Base-by-base conservation (phyloP, 176 grass and related monocot genomes). In the Saccharum spontaneum region DNA sequence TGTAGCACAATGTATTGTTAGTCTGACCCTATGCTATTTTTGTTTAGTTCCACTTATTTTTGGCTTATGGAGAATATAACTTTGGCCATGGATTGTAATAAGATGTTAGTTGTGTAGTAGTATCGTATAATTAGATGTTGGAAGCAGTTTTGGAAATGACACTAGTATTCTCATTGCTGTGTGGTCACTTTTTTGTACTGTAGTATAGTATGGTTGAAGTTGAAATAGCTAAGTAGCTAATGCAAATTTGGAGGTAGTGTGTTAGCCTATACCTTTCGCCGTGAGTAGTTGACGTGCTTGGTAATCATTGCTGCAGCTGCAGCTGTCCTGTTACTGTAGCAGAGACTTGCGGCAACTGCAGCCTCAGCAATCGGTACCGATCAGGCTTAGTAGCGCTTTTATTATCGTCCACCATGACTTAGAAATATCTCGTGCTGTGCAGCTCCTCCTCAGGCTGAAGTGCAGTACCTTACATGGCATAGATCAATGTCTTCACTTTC, bases 401-500 rank as follows among this genome's bases (percentile, higher is more conserved):
- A 67, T 67, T 90, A 82, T 64, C 3, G 22, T 14, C 26, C 26
- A 55, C 45, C 57, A 74, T 79, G 63, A 81, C 34, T 68, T 26
- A 67, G 3, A 75, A 83, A 75, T 80, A 18, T 41, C n/a, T 84
- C 73, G 14, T 90, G 33, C 60, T 82, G 24, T 85, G 84, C 91
- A 99, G 97, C 86, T 75, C 81, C 93, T 87, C 78, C 88, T 84
- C 61, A 89, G 86, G 85, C 76, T 67, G 97, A 94, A 70, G 60
- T 82, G 73, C 85, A 94, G 78, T 92, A 94, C 86, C 82, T 99
- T 83, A 92, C 91, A 26, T 99, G 91, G 94, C 83, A 96, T 77
- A 92, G 84, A 81, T 99, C 97, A 57, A 83, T 94, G 82, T 99
- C 97, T 76, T 99, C 97, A 45, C 88, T 83, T 64, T 96, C 97